Evolutionary conservation across 441 rosid species (phyloP).

Genomic region (Cnidoscolus chayamansa): DNA sequence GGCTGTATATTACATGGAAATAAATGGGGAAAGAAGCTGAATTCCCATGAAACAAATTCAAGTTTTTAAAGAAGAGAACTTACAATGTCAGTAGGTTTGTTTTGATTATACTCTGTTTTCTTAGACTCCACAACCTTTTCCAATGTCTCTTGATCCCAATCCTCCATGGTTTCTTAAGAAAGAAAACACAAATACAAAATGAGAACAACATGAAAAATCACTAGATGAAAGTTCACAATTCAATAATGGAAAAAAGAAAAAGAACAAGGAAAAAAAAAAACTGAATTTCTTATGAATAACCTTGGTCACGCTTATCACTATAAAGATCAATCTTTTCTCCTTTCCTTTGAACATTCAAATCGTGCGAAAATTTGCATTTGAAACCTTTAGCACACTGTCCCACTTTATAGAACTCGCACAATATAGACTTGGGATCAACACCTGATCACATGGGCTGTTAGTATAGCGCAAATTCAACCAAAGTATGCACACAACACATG

Average conservation of each 20-base stretch:
- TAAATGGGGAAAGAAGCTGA: background rate
- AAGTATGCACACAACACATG: background rate
- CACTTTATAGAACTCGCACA: conserved; percentile 82
- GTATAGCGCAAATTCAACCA: conserved; percentile 9
- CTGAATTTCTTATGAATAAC: conserved; percentile 23
- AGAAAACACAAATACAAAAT: conserved; percentile 8
- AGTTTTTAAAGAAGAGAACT: conserved; percentile 21
- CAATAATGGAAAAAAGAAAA: background rate
- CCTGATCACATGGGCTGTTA: conserved; percentile 37
- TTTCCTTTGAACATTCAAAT: conserved; percentile 86
- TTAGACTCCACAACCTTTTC: conserved; percentile 92
- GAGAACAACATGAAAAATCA: conserved; percentile 1
- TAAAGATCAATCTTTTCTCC: conserved; percentile 90
- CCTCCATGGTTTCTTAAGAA: conserved; percentile 66
- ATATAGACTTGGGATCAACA: conserved; percentile 89
- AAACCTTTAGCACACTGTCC: conserved; percentile 92
- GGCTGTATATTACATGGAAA: background rate
- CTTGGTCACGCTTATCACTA: conserved; percentile 79
- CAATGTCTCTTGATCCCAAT: conserved; percentile 93
- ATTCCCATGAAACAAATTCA: background rate
- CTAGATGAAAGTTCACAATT: background rate
- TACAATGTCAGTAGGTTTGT: conserved; percentile 91
- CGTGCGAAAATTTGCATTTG: conserved; percentile 95
- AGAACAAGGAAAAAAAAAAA: background rate
- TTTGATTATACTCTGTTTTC: conserved; percentile 72